A percentile compares a stretch with the other conserved stretches of the same genome.
Evolutionary conservation across 2,329 filamentous ascomycete species (phyloP).

Genomic region (Pestalotiopsis sp.): DNA sequence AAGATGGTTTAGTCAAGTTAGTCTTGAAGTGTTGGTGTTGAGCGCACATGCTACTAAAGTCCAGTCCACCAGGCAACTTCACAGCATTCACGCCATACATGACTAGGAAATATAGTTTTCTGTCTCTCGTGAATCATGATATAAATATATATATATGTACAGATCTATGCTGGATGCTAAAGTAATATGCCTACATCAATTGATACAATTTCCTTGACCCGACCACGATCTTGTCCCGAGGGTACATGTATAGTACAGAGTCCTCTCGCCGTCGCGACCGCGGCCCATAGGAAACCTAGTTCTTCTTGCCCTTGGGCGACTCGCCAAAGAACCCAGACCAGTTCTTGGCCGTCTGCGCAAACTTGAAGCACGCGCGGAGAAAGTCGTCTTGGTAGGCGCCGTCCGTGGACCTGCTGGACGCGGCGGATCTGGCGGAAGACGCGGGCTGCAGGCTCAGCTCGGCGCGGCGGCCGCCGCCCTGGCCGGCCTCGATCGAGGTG

Average conservation of each 20-base stretch:
- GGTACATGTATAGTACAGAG: background rate
- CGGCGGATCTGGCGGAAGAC: background rate
- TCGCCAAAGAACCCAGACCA: background rate
- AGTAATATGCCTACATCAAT: background rate
- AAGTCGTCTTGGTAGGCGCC: constrained; percentile 1
- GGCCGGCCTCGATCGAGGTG: constrained; percentile 54
- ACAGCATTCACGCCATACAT: too few species aligned
- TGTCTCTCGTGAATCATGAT: background rate
- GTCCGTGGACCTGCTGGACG: background rate
- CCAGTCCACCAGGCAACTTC: too few species aligned
- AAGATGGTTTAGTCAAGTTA: too few species aligned
- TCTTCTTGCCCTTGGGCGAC: background rate
- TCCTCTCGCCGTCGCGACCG: background rate
- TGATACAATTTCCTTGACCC: background rate
- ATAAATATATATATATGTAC: background rate
- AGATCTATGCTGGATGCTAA: background rate
- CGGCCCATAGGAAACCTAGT: background rate
- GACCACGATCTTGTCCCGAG: background rate
- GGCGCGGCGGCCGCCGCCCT: constrained; percentile 52
- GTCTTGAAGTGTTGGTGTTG: too few species aligned
- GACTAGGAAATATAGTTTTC: too few species aligned
- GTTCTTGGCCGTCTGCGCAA: background rate
- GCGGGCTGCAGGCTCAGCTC: constrained; percentile 49
- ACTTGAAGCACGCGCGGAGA: constrained; percentile 8
- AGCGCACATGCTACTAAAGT: too few species aligned